These are phyloP conservation scores for Porogramme epimiltina DNA, from an alignment of 1,284 basidiomycete genomes.

Conservation along the genomic window DNA sequence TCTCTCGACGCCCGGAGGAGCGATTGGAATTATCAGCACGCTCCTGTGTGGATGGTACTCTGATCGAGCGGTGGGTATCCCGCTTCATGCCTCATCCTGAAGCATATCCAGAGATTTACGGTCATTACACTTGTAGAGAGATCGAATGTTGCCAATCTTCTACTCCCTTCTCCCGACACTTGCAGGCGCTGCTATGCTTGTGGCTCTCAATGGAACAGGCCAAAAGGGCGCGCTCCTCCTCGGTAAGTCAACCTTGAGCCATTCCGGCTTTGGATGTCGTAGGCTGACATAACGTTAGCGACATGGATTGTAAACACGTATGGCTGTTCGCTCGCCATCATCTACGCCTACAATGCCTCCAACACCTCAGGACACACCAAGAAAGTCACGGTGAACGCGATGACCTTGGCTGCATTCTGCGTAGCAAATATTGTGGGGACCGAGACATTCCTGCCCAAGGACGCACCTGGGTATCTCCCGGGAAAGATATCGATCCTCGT, in stretches of 20 bases:
- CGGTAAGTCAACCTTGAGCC: constrained; percentile 48
- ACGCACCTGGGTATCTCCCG: constrained; percentile 63
- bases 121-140: constrained; percentile 38
- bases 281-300: constrained; percentile 33
- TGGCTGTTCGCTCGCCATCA: constrained; percentile 58
- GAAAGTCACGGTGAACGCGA: constrained; percentile 61
- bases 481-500: constrained; percentile 66
- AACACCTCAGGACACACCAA: constrained; percentile 72
- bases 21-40: constrained; percentile 48
- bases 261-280: neutral
- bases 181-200: constrained; percentile 54
- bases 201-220: constrained; percentile 52
- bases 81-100: neutral
- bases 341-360: constrained; percentile 69
- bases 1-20: constrained; percentile 60
- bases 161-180: constrained; percentile 65
- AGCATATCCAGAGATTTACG: neutral
- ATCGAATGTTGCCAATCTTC: constrained; percentile 67
- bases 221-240: constrained; percentile 60
- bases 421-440: constrained; percentile 63
- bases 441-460: constrained; percentile 63
- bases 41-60: constrained; percentile 65
- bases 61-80: constrained; percentile 51
- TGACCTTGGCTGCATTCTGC: constrained; percentile 60
- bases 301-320: constrained; percentile 61